Percentiles rank a stretch among this genome's conserved stretches.
Conservation (phyloP, 2,329 filamentous ascomycete species). For the Piedraia hortae region DNA sequence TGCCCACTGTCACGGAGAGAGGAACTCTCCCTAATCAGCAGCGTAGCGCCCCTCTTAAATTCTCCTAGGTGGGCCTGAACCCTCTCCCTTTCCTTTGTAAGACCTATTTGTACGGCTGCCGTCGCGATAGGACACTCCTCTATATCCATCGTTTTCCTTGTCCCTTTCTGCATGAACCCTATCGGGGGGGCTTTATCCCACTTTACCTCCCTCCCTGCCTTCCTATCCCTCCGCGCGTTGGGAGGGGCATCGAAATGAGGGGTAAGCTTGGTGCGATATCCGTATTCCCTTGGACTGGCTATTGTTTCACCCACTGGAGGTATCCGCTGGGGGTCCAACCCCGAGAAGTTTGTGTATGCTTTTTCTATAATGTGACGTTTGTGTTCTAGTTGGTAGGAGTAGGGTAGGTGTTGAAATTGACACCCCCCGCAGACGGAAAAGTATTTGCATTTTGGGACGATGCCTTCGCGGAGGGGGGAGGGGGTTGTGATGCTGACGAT, state of each 20-base stretch:
- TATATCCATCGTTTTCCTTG: conserved; percentile 59
- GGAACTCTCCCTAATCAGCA: conserved; percentile 71
- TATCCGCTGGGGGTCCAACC: conserved; percentile 45
- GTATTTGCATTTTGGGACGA: conserved; percentile 54
- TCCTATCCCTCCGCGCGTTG: conserved; percentile 19
- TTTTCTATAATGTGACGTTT: conserved; percentile 75
- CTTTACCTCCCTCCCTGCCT: conserved; percentile 24
- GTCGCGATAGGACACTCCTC: conserved; percentile 95
- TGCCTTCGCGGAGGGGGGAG: conserved; percentile 50
- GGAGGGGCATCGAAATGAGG: conserved; percentile 76
- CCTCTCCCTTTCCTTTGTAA: conserved; percentile 50
- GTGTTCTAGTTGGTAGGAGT: conserved; percentile 55
- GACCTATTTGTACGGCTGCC: conserved; percentile 50
- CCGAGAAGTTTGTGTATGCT: conserved; percentile 75
- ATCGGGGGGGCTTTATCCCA: conserved; percentile 47
- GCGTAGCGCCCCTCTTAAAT: conserved; percentile 61
- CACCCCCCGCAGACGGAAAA: conserved; percentile 73
- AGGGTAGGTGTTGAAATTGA: conserved; percentile 92
- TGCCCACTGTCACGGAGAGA: conserved; percentile 6
- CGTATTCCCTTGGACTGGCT: conserved; percentile 69
- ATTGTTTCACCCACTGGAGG: conserved; percentile 63
- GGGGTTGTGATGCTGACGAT: conserved; percentile 51
- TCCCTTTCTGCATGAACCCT: conserved; percentile 76
- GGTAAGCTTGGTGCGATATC: conserved; percentile 87
- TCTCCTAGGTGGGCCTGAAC: conserved; percentile 41